phyloP scores from a whole-genome alignment of 208 protist species.

The Novymonas esmeraldas region DNA sequence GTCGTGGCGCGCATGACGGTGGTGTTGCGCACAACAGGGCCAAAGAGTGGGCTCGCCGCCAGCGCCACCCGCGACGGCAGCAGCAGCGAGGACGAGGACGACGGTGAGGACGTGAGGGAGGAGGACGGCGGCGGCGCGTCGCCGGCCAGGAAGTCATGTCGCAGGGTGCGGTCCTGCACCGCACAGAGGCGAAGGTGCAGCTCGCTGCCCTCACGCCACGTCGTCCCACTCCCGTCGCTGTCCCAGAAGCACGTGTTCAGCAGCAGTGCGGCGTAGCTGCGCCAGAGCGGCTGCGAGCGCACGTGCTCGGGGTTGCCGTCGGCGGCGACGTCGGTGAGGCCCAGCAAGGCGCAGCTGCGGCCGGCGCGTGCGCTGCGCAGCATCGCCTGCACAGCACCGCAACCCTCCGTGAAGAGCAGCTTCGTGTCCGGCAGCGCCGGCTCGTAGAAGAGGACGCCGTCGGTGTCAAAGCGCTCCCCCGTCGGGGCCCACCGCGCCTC shows the following conservation, averaged over 20 bases:
- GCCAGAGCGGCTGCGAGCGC: constrained; percentile 34
- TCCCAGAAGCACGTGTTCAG: constrained; percentile 23
- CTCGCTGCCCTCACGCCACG: constrained; percentile 32
- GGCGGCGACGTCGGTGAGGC: constrained; percentile 22
- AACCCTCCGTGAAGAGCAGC: constrained; percentile 7
- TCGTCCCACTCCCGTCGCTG: neutral
- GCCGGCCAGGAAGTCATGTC: constrained; percentile 29
- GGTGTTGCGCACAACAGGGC: constrained; percentile 39
- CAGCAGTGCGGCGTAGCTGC: constrained; percentile 20
- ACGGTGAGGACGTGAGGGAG: no score
- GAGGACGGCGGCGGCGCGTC: no score
- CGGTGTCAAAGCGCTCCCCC: constrained; percentile 30
- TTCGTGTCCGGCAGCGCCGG: constrained; percentile 11
- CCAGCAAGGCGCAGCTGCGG: constrained; percentile 30
- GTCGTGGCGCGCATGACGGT: constrained; percentile 16
- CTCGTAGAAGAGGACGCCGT: constrained; percentile 28
- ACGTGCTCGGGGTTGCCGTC: constrained; percentile 2
- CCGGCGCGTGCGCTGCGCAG: constrained; percentile 12
- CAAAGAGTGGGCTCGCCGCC: constrained; percentile 39
- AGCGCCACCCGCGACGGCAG: constrained; percentile 11
- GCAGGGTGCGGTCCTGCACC: constrained; percentile 30
- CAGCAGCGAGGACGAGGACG: neutral
- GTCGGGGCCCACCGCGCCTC: constrained; percentile 27
- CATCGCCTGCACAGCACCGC: constrained; percentile 6
- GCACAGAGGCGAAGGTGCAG: constrained; percentile 36